Conservation (phyloP, 179 eudicot species). For the Gypsophila paniculata region DNA sequence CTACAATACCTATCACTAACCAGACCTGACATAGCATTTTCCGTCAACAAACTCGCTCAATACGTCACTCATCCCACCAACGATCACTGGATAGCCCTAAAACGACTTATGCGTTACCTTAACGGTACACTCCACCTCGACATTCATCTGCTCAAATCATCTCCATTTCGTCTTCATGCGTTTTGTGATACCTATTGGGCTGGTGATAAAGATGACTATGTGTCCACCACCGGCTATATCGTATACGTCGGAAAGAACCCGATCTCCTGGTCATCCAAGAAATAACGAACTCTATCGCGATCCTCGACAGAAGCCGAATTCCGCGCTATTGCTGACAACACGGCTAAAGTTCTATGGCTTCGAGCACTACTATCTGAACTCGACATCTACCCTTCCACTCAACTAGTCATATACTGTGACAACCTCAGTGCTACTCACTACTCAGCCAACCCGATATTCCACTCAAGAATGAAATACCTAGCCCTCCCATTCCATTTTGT, state of each 20-base stretch:
- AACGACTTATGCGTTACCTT: not conserved
- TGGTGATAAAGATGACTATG: not conserved
- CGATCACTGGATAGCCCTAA: not conserved
- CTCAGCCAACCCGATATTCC: conserved; percentile 8
- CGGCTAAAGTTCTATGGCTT: no score
- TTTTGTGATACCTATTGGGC: not conserved
- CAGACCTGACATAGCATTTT: not conserved
- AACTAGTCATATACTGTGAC: no score
- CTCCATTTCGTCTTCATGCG: not conserved
- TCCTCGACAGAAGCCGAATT: not conserved
- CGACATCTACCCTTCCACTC: no score
- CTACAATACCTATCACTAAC: no score
- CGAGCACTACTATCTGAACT: no score
- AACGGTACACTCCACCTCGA: not conserved
- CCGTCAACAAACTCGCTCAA: not conserved
- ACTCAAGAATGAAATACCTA: not conserved
- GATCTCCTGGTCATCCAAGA: no score
- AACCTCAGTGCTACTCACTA: no score
- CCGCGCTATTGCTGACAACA: not conserved
- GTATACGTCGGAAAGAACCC: not conserved
- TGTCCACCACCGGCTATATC: not conserved
- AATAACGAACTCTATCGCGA: not conserved
- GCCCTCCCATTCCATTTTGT: not conserved
- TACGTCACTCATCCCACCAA: not conserved
- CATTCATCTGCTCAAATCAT: not conserved